phyloP scores from a whole-genome alignment of 164 flowering plant genomes.

The Akebia trifoliata region DNA sequence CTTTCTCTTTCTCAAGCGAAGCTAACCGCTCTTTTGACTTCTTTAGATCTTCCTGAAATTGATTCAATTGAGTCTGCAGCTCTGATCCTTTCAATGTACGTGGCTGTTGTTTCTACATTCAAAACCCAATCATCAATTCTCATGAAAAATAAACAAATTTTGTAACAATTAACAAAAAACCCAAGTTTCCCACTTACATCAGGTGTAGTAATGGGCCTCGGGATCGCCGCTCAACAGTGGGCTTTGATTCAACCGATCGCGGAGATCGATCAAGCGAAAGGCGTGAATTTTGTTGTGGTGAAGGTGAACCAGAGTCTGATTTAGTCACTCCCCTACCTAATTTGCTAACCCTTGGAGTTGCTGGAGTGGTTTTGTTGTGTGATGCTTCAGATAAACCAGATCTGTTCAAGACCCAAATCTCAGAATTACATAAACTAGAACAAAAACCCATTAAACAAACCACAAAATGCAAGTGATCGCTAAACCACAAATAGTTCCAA shows the following conservation, averaged over 20 bases:
- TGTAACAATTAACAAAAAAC: neutral
- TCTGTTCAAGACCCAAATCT: conserved; percentile 35
- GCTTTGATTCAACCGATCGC: conserved; percentile 50
- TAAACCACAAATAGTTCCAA: neutral
- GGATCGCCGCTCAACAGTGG: conserved; percentile 47
- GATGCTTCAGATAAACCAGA: conserved; percentile 57
- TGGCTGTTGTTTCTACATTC: conserved; percentile 44
- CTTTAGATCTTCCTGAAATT: conserved; percentile 73
- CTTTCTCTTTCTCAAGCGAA: conserved; percentile 63
- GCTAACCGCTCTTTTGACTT: conserved; percentile 63
- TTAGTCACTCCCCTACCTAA: conserved; percentile 42
- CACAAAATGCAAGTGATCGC: conserved; percentile 7
- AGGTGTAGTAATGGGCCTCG: conserved; percentile 46
- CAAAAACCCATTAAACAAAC: neutral
- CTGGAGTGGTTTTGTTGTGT: conserved; percentile 53
- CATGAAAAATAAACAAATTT: conserved; percentile 1
- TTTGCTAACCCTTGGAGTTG: conserved; percentile 60
- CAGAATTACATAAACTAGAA: conserved; percentile 15
- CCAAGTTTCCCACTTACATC: conserved; percentile 45
- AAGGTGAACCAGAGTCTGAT: conserved; percentile 57
- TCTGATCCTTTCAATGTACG: conserved; percentile 58
- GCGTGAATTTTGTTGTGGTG: conserved; percentile 51
- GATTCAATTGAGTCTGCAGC: conserved; percentile 53
- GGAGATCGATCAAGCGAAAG: conserved; percentile 68
- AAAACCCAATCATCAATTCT: conserved; percentile 10